These are phyloP conservation scores for Phytophthora sojae DNA, from an alignment of 352 stramenopile species.

Conservation along the genomic window DNA sequence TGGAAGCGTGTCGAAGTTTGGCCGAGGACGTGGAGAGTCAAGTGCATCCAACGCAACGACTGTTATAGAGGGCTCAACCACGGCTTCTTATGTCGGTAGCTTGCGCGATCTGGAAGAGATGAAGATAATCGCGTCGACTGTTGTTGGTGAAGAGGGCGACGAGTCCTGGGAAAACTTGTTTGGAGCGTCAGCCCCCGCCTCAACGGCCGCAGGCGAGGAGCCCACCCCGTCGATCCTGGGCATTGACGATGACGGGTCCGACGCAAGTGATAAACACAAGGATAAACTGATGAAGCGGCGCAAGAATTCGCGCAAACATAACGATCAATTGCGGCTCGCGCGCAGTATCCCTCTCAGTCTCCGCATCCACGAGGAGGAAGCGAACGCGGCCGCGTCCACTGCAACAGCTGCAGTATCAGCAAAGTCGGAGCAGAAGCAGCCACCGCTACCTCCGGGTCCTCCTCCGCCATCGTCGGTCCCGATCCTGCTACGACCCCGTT, in stretches of 20 bases:
- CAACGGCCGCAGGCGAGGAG: conserved; percentile 23
- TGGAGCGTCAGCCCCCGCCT: conserved; percentile 34
- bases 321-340: conserved; percentile 69
- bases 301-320: conserved; percentile 78
- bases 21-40: conserved; percentile 41
- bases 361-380: conserved; percentile 61
- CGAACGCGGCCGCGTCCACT: conserved; percentile 9
- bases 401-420: conserved; percentile 13
- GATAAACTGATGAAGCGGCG: conserved; percentile 60
- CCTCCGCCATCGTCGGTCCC: conserved; percentile 29
- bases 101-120: conserved; percentile 68
- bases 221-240: conserved; percentile 33
- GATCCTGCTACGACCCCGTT: conserved; percentile 42
- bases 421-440: conserved; percentile 28
- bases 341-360: conserved; percentile 60
- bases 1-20: conserved; percentile 43
- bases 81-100: conserved; percentile 46
- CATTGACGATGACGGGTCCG: conserved; percentile 38
- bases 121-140: conserved; percentile 67
- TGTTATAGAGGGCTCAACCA: conserved; percentile 50
- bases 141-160: conserved; percentile 45
- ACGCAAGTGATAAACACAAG: conserved; percentile 43
- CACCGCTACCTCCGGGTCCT: conserved; percentile 35
- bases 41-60: conserved; percentile 47
- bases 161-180: conserved; percentile 83